Evolutionary conservation across 352 stramenopile species (phyloP), one percentile per base, ranked within the genome.

Genomic region (Pilasporangium apinafurcum): DNA sequence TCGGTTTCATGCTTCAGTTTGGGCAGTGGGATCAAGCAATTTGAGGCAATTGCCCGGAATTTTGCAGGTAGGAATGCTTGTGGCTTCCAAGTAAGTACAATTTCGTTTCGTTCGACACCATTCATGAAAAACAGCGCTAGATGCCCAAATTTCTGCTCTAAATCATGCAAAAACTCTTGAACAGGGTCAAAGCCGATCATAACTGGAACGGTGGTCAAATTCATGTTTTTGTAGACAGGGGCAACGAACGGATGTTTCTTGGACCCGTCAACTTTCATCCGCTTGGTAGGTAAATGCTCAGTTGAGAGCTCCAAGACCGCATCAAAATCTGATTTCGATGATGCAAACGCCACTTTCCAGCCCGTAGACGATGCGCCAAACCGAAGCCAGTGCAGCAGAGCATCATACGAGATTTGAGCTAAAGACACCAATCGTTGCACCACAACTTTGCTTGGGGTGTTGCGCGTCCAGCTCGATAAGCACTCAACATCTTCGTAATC

Each of bases 151-250:
- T 57, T 51, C 14, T 35, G 50, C 32, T 83, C 53, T 16, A 93
- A 51, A 18, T 87, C 68, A 13, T 55, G 34, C 12, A 93, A 45
- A 12, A 91, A 55, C 41, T 80, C 60, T n/a, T 68, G 65, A 41
- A 91, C 71, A 0, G 81, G 81, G 47, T 90, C 71, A 31, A 93
- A 87, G 7, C 76, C 81, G 8, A 90, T 44, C 55, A 83, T 69
- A 21, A 93, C 62, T 1, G 71, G 71, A 26, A 86, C 65, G 0
- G 59, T 44, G 8, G 74, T 70, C 26, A 86, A 53, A 44, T 84
- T 62, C 74, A 91, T 89, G 62, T 93, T 93, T 64, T 91, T 93
- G 69, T 91, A 93, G 46, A 89, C 76, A 4, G 79, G 62, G 20
- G 73, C 49, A 5, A 77, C 65, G 41, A 86, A 91, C 37, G 76